Evolutionary conservation across 2,329 filamentous ascomycete species (phyloP).

Genomic region (Cladosporium sp.): DNA sequence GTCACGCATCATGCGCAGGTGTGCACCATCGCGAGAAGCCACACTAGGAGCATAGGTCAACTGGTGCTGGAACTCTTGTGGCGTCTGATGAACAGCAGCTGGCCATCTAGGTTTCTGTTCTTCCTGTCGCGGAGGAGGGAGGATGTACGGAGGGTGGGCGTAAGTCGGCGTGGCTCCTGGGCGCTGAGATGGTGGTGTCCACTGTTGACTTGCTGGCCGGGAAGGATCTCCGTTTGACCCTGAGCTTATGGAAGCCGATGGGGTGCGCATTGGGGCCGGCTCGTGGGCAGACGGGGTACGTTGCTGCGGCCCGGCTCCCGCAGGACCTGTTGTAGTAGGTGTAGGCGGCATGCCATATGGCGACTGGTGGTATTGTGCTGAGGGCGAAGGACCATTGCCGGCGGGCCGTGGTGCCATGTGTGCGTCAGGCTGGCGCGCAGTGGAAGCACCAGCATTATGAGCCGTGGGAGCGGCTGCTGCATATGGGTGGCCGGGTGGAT

Average conservation of each 20-base stretch:
- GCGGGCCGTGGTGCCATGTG: slow-evolving; percentile 1
- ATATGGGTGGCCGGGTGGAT: not conserved
- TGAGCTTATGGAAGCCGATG: slow-evolving; percentile 23
- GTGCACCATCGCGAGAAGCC: slow-evolving; percentile 28
- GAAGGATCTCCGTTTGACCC: slow-evolving; percentile 10
- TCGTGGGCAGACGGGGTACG: slow-evolving; percentile 28
- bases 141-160: not conserved
- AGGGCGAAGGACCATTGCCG: slow-evolving; percentile 8
- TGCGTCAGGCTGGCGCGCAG: not conserved
- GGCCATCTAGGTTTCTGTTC: slow-evolving; percentile 13
- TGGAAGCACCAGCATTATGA: slow-evolving; percentile 1
- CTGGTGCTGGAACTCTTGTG: slow-evolving; percentile 35
- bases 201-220: slow-evolving; percentile 24
- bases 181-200: slow-evolving; percentile 33
- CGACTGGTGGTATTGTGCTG: slow-evolving; percentile 22
- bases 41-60: slow-evolving; percentile 24
- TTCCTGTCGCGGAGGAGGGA: slow-evolving; percentile 12
- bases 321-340: slow-evolving; percentile 29
- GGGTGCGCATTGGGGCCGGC: slow-evolving; percentile 20
- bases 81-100: slow-evolving; percentile 33
- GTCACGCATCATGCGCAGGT: slow-evolving; percentile 31
- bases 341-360: slow-evolving; percentile 28
- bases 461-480: not conserved
- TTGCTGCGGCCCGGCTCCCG: slow-evolving; percentile 24
- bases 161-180: slow-evolving; percentile 8